phyloP scores from a whole-genome alignment of 768 basidiomycete species.

The Calocera viscosa region DNA sequence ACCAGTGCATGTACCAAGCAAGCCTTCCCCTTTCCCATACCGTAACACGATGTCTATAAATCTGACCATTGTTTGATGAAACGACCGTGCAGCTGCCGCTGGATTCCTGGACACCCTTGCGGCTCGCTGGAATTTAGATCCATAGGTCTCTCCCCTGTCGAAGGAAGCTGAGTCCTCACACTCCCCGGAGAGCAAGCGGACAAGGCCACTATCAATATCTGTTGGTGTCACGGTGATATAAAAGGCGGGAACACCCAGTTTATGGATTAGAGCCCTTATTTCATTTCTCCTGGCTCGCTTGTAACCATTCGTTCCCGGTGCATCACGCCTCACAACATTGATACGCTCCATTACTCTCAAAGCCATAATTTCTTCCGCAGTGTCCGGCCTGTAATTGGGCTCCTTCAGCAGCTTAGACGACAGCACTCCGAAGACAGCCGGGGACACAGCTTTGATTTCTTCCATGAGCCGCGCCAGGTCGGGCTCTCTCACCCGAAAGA shows the following conservation, averaged over 20 bases:
- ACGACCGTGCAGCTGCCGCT: constrained; percentile 31
- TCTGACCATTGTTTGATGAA: constrained; percentile 31
- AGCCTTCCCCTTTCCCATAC: constrained; percentile 18
- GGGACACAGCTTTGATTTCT: too few species aligned
- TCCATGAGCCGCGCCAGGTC: too few species aligned
- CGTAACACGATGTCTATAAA: constrained; percentile 19
- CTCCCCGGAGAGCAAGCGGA: constrained; percentile 29
- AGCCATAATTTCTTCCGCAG: too few species aligned
- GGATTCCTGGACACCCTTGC: constrained; percentile 33
- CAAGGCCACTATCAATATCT: constrained; percentile 33
- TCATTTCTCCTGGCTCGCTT: constrained; percentile 29
- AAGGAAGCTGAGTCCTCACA: constrained; percentile 27
- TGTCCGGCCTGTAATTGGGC: too few species aligned
- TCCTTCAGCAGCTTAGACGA: too few species aligned
- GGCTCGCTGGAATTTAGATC: constrained; percentile 24
- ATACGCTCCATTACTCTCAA: too few species aligned
- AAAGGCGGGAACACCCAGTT: constrained; percentile 31
- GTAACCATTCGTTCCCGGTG: constrained; percentile 25
- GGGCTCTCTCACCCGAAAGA: too few species aligned
- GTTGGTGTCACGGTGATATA: constrained; percentile 39
- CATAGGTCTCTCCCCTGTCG: constrained; percentile 18
- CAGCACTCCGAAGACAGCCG: too few species aligned
- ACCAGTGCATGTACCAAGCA: constrained; percentile 26
- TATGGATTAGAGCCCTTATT: constrained; percentile 27
- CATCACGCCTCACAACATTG: background rate